Base-by-base conservation (phyloP, 208 protist species). In the Trypanosoma avium region DNA sequence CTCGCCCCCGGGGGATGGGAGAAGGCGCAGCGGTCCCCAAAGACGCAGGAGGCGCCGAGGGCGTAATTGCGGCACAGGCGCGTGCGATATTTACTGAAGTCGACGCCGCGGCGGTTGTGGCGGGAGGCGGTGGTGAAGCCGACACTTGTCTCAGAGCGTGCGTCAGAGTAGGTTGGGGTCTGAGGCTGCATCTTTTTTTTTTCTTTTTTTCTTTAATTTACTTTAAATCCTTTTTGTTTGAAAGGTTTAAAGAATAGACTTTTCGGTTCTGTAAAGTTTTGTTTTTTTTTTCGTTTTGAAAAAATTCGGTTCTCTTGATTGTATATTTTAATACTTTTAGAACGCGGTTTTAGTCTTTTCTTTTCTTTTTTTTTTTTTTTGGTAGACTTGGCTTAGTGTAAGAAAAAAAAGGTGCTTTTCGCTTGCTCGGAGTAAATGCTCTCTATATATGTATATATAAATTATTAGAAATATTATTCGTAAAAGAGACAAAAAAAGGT, bases 61-160 rank as follows among this genome's bases (percentile, higher is more conserved):
- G 77, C 32, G 63, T 76, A 96, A 81, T 94, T 88, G 75, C 86
- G 83, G 81, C 91, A 96, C 72, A 85, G 64, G 68, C 90, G 92
- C 24, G 88, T 94, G 69, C 90, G 89, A 67, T 82, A 89, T 77
- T 96, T 96, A 61, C 65, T 78, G 67, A 77, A 75, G 66, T 94
- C 91, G 17, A 94, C 91, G 60, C 84, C 78, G 68, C 69, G 73
- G 42, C 57, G 65, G 42, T 52, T 72, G 66, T 81, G 70, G 48
- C 73, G 61, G n/a, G 62, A 33, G 48, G 47, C 46, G 49, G 24
- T 67, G 45, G 43, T 27, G 55, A 70, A 75, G 45, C 64, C 49
- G 42, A 56, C 30, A 56, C 67, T 60, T 57, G 61, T 75, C 29
- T 74, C 66, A 32, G 59, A 70, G 24, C 64, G 62, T 10, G 52